These are phyloP conservation scores for Penicillium sp. DNA, from an alignment of 2,329 filamentous ascomycete species.

Conservation along the genomic window DNA sequence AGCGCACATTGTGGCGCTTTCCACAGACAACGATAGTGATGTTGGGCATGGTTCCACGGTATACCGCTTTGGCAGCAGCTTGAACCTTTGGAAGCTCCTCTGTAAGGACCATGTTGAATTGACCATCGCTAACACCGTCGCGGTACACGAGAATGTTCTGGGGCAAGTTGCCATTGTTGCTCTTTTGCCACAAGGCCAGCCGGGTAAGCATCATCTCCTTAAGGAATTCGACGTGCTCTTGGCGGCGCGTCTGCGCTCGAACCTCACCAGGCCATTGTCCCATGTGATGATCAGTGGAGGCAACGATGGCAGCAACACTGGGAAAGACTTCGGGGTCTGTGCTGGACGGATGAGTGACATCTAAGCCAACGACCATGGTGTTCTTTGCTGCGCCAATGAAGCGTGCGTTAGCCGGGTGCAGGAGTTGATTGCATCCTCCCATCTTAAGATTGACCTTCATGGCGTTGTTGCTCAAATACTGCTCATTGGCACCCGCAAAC, in stretches of 20 bases:
- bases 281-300: conserved; percentile 66
- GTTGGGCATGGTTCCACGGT: conserved; percentile 56
- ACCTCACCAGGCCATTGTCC: conserved; percentile 73
- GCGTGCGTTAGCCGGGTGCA: conserved; percentile 52
- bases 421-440: conserved; percentile 69
- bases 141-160: conserved; percentile 78
- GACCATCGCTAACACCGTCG: conserved; percentile 83
- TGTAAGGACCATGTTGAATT: conserved; percentile 67
- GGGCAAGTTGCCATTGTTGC: conserved; percentile 58
- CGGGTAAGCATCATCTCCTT: conserved; percentile 61
- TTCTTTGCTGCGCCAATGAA: conserved; percentile 63
- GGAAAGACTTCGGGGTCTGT: conserved; percentile 59
- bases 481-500: conserved; percentile 37
- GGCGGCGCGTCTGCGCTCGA: conserved; percentile 49
- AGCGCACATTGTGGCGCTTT: conserved; percentile 83
- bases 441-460: conserved; percentile 80
- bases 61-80: conserved; percentile 60
- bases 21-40: conserved; percentile 75
- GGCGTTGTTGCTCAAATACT: conserved; percentile 66
- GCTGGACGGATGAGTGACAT: conserved; percentile 81
- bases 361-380: conserved; percentile 79
- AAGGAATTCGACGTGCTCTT: conserved; percentile 69
- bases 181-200: conserved; percentile 61
- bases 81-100: conserved; percentile 58
- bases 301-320: conserved; percentile 76